These are phyloP conservation scores for Cardamine occulta DNA, from an alignment of 345 rosid genomes.

Conservation along the genomic window DNA sequence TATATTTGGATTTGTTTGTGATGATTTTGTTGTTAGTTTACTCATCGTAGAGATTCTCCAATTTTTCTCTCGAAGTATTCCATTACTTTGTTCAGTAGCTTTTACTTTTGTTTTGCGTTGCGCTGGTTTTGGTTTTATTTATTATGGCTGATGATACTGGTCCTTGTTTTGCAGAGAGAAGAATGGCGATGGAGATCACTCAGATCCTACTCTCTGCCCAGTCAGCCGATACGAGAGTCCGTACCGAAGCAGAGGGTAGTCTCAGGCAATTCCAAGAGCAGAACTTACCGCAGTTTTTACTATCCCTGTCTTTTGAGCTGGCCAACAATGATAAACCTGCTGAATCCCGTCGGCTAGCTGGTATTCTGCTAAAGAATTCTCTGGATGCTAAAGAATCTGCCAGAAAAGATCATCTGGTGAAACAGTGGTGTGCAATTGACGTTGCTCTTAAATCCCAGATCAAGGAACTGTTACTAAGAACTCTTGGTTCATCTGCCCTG, in stretches of 20 bases:
- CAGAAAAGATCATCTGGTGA: slow-evolving; percentile 68
- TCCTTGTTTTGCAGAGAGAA: slow-evolving; percentile 42
- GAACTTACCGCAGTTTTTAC: slow-evolving; percentile 68
- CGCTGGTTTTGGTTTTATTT: not conserved
- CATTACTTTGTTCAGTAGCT: slow-evolving; percentile 1
- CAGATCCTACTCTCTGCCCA: slow-evolving; percentile 81
- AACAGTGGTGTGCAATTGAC: slow-evolving; percentile 76
- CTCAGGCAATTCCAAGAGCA: slow-evolving; percentile 84
- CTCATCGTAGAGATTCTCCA: not conserved
- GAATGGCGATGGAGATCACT: slow-evolving; percentile 94
- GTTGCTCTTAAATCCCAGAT: slow-evolving; percentile 72
- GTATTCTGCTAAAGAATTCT: slow-evolving; percentile 90
- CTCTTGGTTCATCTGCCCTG: slow-evolving; percentile 64
- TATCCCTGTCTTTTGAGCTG: slow-evolving; percentile 83
- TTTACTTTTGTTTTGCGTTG: not conserved
- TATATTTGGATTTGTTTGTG: not conserved
- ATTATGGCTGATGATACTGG: not conserved
- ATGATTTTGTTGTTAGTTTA: not conserved
- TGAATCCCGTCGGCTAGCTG: slow-evolving; percentile 86
- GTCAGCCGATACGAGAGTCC: slow-evolving; percentile 69
- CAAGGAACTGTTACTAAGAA: slow-evolving; percentile 70
- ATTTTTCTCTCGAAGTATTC: not conserved
- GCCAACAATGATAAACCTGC: slow-evolving; percentile 75
- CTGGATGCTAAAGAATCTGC: slow-evolving; percentile 81
- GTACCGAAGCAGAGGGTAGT: slow-evolving; percentile 76